Conservation (phyloP, 2,329 filamentous ascomycete species). For the Teratosphaeria epicoccoides region DNA sequence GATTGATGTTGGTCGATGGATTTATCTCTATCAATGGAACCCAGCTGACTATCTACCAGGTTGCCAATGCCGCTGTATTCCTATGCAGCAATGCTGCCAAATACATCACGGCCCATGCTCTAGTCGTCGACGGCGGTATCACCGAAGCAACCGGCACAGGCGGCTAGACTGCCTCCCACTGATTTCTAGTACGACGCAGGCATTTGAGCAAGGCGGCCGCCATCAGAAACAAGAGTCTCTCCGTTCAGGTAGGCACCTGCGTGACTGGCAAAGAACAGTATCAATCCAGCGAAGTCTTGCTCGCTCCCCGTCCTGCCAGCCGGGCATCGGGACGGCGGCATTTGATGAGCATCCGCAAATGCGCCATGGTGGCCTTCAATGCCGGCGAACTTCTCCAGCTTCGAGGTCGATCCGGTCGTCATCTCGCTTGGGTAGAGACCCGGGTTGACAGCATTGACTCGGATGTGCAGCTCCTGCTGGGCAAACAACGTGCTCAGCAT, state of each 20-base stretch:
- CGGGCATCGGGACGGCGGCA: slow-evolving; percentile 37
- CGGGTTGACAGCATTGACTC: slow-evolving; percentile 41
- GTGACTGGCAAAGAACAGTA: slow-evolving; percentile 54
- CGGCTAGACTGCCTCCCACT: neutral
- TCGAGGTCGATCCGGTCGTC: slow-evolving; percentile 11
- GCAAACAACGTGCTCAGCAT: slow-evolving; percentile 35
- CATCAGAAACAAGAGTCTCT: slow-evolving; percentile 51
- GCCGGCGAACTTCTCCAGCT: slow-evolving; percentile 13
- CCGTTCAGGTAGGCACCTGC: slow-evolving; percentile 59
- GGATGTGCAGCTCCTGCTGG: slow-evolving; percentile 32
- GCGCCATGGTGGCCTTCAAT: slow-evolving; percentile 15
- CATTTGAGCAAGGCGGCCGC: slow-evolving; percentile 47
- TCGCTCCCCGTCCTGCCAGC: slow-evolving; percentile 50
- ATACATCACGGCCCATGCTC: slow-evolving; percentile 70
- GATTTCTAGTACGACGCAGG: slow-evolving; percentile 43
- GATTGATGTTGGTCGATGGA: neutral
- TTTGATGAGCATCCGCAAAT: slow-evolving; percentile 45
- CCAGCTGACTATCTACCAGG: slow-evolving; percentile 41
- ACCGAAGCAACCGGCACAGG: slow-evolving; percentile 19
- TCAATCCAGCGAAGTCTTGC: slow-evolving; percentile 53
- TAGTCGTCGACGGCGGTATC: slow-evolving; percentile 35
- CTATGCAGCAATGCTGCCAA: slow-evolving; percentile 75
- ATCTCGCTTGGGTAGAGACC: slow-evolving; percentile 28
- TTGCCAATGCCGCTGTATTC: slow-evolving; percentile 78
- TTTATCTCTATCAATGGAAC: neutral